Base-by-base conservation (phyloP, 345 rosid species). In the Pelargonium nanum region DNA sequence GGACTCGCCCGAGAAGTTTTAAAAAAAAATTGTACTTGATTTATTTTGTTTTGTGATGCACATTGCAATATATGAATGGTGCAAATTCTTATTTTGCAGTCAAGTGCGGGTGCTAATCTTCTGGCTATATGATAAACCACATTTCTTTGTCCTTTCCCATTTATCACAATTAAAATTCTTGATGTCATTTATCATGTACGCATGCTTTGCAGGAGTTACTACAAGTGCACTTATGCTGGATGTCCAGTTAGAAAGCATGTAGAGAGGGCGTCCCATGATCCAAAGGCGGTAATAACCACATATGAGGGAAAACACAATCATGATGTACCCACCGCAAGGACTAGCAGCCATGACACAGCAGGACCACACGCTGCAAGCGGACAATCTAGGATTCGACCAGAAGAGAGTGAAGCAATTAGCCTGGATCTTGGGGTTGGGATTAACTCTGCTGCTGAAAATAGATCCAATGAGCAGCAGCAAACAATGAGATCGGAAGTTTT, bases 251-350 rank as follows among this genome's bases (percentile, higher is more conserved):
- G 99, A n/a, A n/a, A n/a, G n/a, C n/a, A n/a, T n/a, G n/a, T n/a
- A n/a, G n/a, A n/a, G n/a, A n/a, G n/a, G 72, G 99, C 99, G 70
- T 90, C 97, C n/a, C 97, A 94, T 68, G 99, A 93, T 70, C 96
- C 85, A 3, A 93, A 93, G 74, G 99, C 99, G 24, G 97, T 93
- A 50, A 90, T 93, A 65, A 93, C 99, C 68, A 87, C 99, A 58
- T 93, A 93, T 26, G 99, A 93, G 74, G 99, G 99, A 53, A 93
- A 90, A 64, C 99, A 93, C 81, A 86, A 85, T 65, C 99, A 93
- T 44, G 96, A 87, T 62, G 97, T 90, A 25, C 99, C 99, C 24
- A 72, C 78, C 20, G 87, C 92, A 68, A 85, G 72, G 79, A 73
- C 70, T 57, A 79, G 75, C 70, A 82, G 74, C 75, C 90, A 86